phyloP scores from a whole-genome alignment of 768 basidiomycete genomes.

The Boletus tomentosulus region DNA sequence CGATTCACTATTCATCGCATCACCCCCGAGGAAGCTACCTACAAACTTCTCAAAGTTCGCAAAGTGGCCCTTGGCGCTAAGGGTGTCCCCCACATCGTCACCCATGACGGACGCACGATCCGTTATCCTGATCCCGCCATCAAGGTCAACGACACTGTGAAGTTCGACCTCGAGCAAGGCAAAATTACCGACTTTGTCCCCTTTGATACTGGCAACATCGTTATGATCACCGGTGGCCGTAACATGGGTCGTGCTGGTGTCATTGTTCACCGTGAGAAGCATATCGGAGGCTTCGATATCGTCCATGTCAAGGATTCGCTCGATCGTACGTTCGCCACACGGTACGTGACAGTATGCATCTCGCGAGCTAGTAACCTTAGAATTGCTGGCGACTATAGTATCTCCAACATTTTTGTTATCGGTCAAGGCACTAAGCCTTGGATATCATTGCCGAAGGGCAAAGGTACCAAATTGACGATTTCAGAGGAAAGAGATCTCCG shows the following conservation, averaged over 20 bases:
- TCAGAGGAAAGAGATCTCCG: constrained; percentile 92
- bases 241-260: constrained; percentile 99
- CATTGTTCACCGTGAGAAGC: constrained; percentile 95
- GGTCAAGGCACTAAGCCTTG: constrained; percentile 95
- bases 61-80: constrained; percentile 87
- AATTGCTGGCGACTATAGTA: constrained; percentile 40
- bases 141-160: constrained; percentile 95
- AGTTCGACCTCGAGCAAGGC: constrained; percentile 91
- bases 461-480: constrained; percentile 97
- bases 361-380: not conserved
- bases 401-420: constrained; percentile 97
- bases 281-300: constrained; percentile 97
- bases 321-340: constrained; percentile 95
- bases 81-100: constrained; percentile 95
- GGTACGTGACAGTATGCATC: constrained; percentile 47
- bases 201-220: constrained; percentile 96
- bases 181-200: constrained; percentile 92
- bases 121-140: constrained; percentile 97
- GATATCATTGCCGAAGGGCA: constrained; percentile 96
- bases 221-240: constrained; percentile 97
- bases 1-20: constrained; percentile 99
- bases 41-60: constrained; percentile 95
- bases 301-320: constrained; percentile 95
- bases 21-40: constrained; percentile 92
- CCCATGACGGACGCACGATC: constrained; percentile 99